A percentile compares a stretch with the other conserved stretches of the same genome.
These are phyloP conservation scores for Crassisporium funariophilum DNA, from an alignment of 768 basidiomycete genomes.

Conservation along the genomic window DNA sequence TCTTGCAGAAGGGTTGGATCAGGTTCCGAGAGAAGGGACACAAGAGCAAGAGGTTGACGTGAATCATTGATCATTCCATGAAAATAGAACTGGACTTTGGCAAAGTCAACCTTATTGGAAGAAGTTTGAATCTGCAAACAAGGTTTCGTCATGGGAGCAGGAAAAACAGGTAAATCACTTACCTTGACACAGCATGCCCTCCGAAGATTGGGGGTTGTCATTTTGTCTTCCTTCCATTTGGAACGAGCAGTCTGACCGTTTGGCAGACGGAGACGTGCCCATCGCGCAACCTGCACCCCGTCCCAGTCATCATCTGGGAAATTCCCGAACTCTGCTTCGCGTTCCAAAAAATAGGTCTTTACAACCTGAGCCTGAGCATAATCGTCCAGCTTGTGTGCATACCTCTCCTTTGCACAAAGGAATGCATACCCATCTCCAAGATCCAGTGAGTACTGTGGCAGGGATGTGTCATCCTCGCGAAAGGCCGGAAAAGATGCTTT, in stretches of 20 bases:
- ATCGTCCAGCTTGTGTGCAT: background rate
- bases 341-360: background rate
- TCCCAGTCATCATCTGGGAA: too few species aligned
- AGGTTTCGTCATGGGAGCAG: background rate
- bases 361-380: background rate
- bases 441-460: background rate
- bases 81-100: slow-evolving; percentile 20
- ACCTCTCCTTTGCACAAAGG: background rate
- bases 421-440: slow-evolving; percentile 9
- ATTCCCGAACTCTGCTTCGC: background rate
- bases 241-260: too few species aligned
- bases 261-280: too few species aligned
- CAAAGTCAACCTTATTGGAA: slow-evolving; percentile 5
- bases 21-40: slow-evolving; percentile 6
- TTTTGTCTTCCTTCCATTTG: slow-evolving; percentile 7
- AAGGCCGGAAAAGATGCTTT: slow-evolving; percentile 10
- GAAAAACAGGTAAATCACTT: background rate
- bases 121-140: background rate
- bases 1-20: slow-evolving; percentile 4
- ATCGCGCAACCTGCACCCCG: too few species aligned
- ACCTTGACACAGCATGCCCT: slow-evolving; percentile 15
- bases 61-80: background rate
- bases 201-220: background rate
- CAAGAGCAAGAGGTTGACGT: slow-evolving; percentile 9
- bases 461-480: background rate